A percentile compares a stretch with the other conserved stretches of the same genome.
Evolutionary conservation across 1,284 basidiomycete species (phyloP).

Genomic region (Lentinula novae-zelandiae): DNA sequence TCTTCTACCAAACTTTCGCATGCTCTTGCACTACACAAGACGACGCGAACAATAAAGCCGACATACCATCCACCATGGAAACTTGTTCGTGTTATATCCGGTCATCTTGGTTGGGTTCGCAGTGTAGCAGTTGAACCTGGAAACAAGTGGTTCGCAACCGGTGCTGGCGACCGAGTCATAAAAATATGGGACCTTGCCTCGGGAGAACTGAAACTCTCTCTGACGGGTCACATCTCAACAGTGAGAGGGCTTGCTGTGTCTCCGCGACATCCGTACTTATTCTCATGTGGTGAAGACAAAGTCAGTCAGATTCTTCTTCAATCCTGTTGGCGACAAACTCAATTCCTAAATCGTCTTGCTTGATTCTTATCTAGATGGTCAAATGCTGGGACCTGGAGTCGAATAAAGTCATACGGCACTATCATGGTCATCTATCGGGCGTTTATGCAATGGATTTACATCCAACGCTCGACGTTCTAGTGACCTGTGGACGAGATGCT

Average conservation of each 20-base stretch:
- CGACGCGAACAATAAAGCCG: constrained; percentile 89
- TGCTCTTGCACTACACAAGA: constrained; percentile 87
- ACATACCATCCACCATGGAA: constrained; percentile 97
- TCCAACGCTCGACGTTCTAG: constrained; percentile 93
- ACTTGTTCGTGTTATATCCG: constrained; percentile 94
- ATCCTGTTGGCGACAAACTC: not conserved
- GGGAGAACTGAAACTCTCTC: constrained; percentile 90
- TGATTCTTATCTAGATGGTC: constrained; percentile 69
- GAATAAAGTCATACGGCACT: constrained; percentile 98
- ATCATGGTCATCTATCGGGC: constrained; percentile 96
- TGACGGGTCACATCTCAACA: constrained; percentile 98
- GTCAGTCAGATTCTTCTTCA: constrained; percentile 31
- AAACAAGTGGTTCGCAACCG: constrained; percentile 98
- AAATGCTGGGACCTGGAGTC: constrained; percentile 99
- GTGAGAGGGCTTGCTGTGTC: constrained; percentile 94
- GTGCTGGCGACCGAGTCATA: constrained; percentile 96
- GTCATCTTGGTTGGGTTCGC: constrained; percentile 98
- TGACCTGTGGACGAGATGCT: constrained; percentile 93
- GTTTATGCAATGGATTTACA: constrained; percentile 91
- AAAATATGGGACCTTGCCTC: constrained; percentile 99
- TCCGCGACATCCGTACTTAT: constrained; percentile 91
- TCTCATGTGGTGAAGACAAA: constrained; percentile 98
- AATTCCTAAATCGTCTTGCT: not conserved
- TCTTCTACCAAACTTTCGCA: constrained; percentile 70
- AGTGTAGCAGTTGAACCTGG: constrained; percentile 95